Conservation (phyloP, 331 rosid species). For the Rhamnella rubrinervis region DNA sequence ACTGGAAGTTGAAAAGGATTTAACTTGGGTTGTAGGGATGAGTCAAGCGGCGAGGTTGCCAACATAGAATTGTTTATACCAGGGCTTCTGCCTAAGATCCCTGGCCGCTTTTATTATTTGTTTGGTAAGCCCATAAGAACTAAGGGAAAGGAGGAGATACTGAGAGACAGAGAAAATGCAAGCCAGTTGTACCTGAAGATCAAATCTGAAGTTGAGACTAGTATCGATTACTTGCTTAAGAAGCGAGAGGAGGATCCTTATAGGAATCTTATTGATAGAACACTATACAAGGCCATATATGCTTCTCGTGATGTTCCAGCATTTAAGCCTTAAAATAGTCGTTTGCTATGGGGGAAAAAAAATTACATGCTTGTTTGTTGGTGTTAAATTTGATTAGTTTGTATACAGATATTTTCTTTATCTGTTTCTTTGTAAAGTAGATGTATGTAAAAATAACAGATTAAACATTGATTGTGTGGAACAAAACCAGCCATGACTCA, state of each 20-base stretch:
- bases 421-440: too few species aligned
- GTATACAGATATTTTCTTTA: too few species aligned
- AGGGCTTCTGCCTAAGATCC: slow-evolving; percentile 59
- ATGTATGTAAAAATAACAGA: too few species aligned
- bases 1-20: neutral
- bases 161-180: slow-evolving; percentile 64
- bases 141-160: slow-evolving; percentile 59
- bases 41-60: slow-evolving; percentile 59
- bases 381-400: too few species aligned
- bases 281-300: slow-evolving; percentile 42
- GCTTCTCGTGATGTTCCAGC: slow-evolving; percentile 53
- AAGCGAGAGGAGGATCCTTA: slow-evolving; percentile 89
- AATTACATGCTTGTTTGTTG: neutral
- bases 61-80: slow-evolving; percentile 36
- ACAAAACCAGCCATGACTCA: too few species aligned
- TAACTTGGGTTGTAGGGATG: slow-evolving; percentile 43
- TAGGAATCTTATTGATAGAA: slow-evolving; percentile 64
- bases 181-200: slow-evolving; percentile 63
- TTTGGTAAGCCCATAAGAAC: slow-evolving; percentile 82
- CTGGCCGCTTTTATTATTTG: slow-evolving; percentile 77
- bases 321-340: slow-evolving; percentile 59
- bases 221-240: slow-evolving; percentile 63
- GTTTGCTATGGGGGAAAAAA: too few species aligned
- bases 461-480: too few species aligned
- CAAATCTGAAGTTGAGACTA: slow-evolving; percentile 62